Conservation (phyloP, 2,329 filamentous ascomycete genomes). For the Ilyonectria mors-panacis region DNA sequence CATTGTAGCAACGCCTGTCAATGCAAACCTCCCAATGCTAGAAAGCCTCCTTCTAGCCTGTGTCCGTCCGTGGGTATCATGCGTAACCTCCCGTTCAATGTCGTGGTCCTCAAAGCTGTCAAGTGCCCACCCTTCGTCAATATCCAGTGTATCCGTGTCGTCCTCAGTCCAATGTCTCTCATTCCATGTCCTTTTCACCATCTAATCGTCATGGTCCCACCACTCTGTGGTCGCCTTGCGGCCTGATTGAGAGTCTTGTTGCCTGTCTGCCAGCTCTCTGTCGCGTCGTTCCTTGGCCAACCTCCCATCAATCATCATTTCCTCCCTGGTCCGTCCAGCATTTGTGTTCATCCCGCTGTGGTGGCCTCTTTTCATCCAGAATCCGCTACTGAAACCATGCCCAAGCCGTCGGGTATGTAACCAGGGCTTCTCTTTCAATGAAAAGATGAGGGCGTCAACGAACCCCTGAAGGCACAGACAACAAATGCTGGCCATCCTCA, state of each 20-base stretch:
- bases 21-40: conserved; percentile 32
- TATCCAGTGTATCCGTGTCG: neutral
- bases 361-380: conserved; percentile 30
- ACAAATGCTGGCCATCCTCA: conserved; percentile 69
- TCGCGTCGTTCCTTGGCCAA: conserved; percentile 64
- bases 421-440: conserved; percentile 80
- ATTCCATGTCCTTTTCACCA: neutral
- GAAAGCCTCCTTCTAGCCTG: conserved; percentile 16
- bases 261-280: conserved; percentile 58
- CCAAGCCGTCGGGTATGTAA: conserved; percentile 40
- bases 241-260: conserved; percentile 12
- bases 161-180: too few species aligned
- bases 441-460: conserved; percentile 78
- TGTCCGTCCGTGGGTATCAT: conserved; percentile 38
- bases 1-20: conserved; percentile 34
- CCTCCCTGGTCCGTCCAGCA: conserved; percentile 65
- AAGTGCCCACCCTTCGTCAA: neutral
- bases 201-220: conserved; percentile 49
- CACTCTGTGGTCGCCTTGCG: conserved; percentile 44
- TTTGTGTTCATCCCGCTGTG: conserved; percentile 35
- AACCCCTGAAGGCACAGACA: conserved; percentile 77
- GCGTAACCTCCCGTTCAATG: conserved; percentile 1
- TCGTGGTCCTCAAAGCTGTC: neutral
- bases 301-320: conserved; percentile 66
- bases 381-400: conserved; percentile 26